A percentile compares a stretch with the other conserved stretches of the same genome.
Evolutionary conservation across 495 filamentous ascomycete genomes (phyloP).

Genomic region (Thermothielavioides terrestris): DNA sequence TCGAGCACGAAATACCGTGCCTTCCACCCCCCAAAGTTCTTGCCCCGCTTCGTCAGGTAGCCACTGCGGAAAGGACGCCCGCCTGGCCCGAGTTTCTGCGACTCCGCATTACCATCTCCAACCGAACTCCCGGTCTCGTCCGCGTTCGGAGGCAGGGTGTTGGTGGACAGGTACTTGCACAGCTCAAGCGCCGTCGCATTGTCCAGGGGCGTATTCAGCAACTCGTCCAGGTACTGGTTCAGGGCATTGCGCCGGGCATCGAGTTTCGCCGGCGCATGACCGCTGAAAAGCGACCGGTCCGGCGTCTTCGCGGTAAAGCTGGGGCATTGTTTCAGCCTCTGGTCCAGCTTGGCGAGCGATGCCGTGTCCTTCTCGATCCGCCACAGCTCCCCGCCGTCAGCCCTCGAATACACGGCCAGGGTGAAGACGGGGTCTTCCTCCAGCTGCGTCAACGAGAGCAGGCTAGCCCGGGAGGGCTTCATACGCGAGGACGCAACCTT

Average conservation of each 20-base stretch:
- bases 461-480: slow-evolving; percentile 78
- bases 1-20: slow-evolving; percentile 89
- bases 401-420: slow-evolving; percentile 71
- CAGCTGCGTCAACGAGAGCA: slow-evolving; percentile 57
- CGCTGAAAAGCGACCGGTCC: slow-evolving; percentile 76
- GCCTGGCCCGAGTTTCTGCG: slow-evolving; percentile 44
- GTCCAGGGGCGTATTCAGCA: slow-evolving; percentile 75
- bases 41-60: slow-evolving; percentile 91
- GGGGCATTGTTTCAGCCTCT: slow-evolving; percentile 61
- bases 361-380: slow-evolving; percentile 83
- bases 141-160: slow-evolving; percentile 68
- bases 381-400: slow-evolving; percentile 77
- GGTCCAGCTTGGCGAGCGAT: slow-evolving; percentile 74
- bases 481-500: slow-evolving; percentile 83
- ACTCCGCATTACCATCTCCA: slow-evolving; percentile 31
- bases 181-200: slow-evolving; percentile 69
- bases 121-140: slow-evolving; percentile 51
- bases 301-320: slow-evolving; percentile 64
- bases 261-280: slow-evolving; percentile 88
- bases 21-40: slow-evolving; percentile 99
- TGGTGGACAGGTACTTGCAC: slow-evolving; percentile 80
- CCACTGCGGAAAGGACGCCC: slow-evolving; percentile 71
- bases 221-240: slow-evolving; percentile 73
- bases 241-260: slow-evolving; percentile 77
- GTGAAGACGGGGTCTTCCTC: slow-evolving; percentile 94